These are phyloP conservation scores for Trametes hirsuta DNA, from an alignment of 1,284 basidiomycete genomes.

Conservation along the genomic window DNA sequence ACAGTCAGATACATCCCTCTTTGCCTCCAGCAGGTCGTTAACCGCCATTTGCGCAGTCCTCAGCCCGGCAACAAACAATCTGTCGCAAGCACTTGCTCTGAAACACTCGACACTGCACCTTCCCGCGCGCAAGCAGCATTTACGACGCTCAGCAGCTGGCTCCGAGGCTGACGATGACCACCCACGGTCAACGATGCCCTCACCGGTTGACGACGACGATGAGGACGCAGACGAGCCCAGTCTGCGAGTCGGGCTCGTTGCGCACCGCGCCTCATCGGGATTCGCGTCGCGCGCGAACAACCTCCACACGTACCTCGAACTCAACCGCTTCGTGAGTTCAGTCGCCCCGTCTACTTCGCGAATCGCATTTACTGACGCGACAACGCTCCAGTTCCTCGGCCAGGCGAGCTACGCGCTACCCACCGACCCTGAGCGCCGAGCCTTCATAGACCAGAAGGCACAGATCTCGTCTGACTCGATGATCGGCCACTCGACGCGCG, in stretches of 20 bases:
- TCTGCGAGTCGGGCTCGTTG: slow-evolving; percentile 62
- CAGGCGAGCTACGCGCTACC: slow-evolving; percentile 57
- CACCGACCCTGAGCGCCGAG: slow-evolving; percentile 60
- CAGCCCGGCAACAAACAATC: slow-evolving; percentile 41
- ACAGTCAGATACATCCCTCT: slow-evolving; percentile 1
- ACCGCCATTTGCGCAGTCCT: slow-evolving; percentile 39
- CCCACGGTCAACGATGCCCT: slow-evolving; percentile 40
- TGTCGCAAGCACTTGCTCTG: slow-evolving; percentile 52
- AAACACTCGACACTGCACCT: slow-evolving; percentile 59
- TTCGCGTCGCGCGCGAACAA: slow-evolving; percentile 83
- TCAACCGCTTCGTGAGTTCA: slow-evolving; percentile 72
- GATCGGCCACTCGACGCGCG: slow-evolving; percentile 78
- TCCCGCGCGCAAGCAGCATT: slow-evolving; percentile 12
- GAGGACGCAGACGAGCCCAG: slow-evolving; percentile 42
- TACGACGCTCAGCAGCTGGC: slow-evolving; percentile 6
- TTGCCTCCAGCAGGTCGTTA: neutral
- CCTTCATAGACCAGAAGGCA: slow-evolving; percentile 75
- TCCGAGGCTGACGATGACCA: slow-evolving; percentile 22
- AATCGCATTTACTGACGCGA: no score
- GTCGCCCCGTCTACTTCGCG: neutral
- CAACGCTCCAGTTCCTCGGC: slow-evolving; percentile 49
- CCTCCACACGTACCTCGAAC: slow-evolving; percentile 80
- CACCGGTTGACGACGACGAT: slow-evolving; percentile 49
- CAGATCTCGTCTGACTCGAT: slow-evolving; percentile 88
- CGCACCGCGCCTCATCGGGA: slow-evolving; percentile 59